A percentile compares a stretch with the other conserved stretches of the same genome.
phyloP scores from a whole-genome alignment of 306 rosid genomes.

The Quercus gilva region DNA sequence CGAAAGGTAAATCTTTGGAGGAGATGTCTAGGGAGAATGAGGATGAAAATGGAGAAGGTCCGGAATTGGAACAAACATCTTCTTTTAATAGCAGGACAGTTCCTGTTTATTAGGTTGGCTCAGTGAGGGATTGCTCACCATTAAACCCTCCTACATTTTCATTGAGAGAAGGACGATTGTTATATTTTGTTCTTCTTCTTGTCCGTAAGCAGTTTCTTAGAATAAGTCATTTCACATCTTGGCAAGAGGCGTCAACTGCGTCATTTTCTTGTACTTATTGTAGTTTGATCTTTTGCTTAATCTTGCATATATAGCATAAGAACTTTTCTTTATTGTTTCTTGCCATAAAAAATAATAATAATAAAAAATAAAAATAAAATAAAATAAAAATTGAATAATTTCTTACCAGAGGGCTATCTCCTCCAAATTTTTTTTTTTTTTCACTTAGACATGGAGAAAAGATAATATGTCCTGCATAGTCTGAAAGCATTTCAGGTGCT shows the following conservation, averaged over 20 bases:
- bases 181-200: too few relatives aligned
- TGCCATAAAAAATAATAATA: too few relatives aligned
- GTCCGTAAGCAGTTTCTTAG: not conserved
- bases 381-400: not conserved
- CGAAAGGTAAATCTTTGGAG: conserved; percentile 69
- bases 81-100: conserved; percentile 34
- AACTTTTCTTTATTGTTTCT: not conserved
- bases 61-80: conserved; percentile 23
- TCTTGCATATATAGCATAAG: not conserved
- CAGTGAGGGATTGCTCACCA: not conserved
- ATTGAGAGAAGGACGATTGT: not conserved
- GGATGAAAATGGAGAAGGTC: conserved; percentile 30
- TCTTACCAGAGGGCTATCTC: not conserved
- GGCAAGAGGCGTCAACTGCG: not conserved
- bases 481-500: not conserved
- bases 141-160: not conserved
- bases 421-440: not conserved
- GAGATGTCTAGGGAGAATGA: conserved; percentile 74
- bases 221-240: not conserved
- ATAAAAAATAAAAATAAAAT: too few relatives aligned
- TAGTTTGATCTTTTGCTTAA: not conserved
- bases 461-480: not conserved
- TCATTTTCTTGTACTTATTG: not conserved
- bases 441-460: not conserved
- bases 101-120: conserved; percentile 35